Evolutionary conservation across 2,329 filamentous ascomycete species (phyloP), one percentile per base, ranked within the genome.

Genomic region (Hansfordia pulvinata): DNA sequence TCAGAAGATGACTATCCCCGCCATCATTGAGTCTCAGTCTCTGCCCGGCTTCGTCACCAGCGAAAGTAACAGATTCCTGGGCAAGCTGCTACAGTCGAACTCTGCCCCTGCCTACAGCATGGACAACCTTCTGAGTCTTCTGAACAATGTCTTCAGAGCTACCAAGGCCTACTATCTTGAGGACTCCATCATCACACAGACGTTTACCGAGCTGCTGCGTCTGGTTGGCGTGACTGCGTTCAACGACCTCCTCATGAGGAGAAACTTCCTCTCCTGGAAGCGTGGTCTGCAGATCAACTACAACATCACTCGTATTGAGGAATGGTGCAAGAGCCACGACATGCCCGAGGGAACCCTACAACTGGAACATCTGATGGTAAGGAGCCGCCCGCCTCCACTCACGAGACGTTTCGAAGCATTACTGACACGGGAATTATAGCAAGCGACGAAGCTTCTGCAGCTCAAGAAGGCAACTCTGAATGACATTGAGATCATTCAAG

Each of bases 311-410:
- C 75, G 90, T 31, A 98, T 98, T 36, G 90, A 98, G 54, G 90
- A 98, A 58, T 98, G 90, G 90, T 98, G 90, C 61, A 98, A 98
- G 73, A 93, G 86, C 47, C 92, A 98, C 52, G 90, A 96, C 43
- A 96, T 98, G 88, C 90, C 90, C 2, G 88, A 98, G 56, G 90
- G 90, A 29, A 98, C 88, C 17, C 68, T 98, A 28, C 88, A 96
- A 59, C 69, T 98, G 30, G 90, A 98, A 63, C 90, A 98, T 62
- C 60, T 98, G 41, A 98, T 98, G 90, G 80, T 84, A 58, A 54
- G 61, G n/a, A n/a, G n/a, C n/a, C n/a, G n/a, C n/a, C n/a, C n/a
- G n/a, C n/a, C n/a, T n/a, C n/a, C n/a, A n/a, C n/a, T n/a, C n/a
- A n/a, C n/a, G n/a, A n/a, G n/a, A n/a, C n/a, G n/a, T n/a, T n/a